Percentiles rank a stretch among this genome's conserved stretches.
phyloP scores from a whole-genome alignment of 2,329 filamentous ascomycete species.

The Graphium sp. region DNA sequence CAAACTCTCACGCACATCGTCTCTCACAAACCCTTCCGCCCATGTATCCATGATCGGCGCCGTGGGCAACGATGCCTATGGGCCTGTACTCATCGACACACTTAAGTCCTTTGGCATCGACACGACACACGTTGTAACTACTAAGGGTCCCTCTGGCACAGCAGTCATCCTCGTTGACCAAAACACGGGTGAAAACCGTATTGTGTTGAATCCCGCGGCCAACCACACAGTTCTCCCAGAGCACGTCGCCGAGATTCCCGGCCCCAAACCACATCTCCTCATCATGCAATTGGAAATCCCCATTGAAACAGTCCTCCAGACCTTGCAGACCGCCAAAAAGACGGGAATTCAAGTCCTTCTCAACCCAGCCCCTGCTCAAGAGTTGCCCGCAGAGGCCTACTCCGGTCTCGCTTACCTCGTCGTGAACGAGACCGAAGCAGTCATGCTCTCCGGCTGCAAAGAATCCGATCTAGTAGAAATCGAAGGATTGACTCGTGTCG shows the following conservation, averaged over 20 bases:
- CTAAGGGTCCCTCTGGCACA: conserved; percentile 39
- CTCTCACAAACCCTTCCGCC: conserved; percentile 16
- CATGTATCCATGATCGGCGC: conserved; percentile 56
- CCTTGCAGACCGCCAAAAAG: conserved; percentile 31
- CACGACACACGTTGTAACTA: conserved; percentile 30
- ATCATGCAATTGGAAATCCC: conserved; percentile 71
- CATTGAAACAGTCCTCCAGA: conserved; percentile 43
- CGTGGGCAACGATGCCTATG: conserved; percentile 54
- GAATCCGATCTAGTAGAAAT: conserved; percentile 30
- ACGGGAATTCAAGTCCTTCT: conserved; percentile 49
- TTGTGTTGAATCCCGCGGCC: conserved; percentile 56
- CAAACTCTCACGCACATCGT: conserved; percentile 49
- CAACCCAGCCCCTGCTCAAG: conserved; percentile 68
- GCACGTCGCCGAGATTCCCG: conserved; percentile 16
- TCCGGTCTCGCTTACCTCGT: conserved; percentile 58
- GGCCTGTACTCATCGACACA: conserved; percentile 36
- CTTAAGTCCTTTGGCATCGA: conserved; percentile 47
- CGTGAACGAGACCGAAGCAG: conserved; percentile 81
- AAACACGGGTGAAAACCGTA: conserved; percentile 58
- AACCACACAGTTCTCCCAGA: conserved; percentile 34
- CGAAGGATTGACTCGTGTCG: conserved; percentile 27
- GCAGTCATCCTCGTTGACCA: conserved; percentile 65
- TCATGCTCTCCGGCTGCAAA: conserved; percentile 44
- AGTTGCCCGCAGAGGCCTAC: conserved; percentile 51
- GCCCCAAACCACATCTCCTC: conserved; percentile 39